Percentiles rank a stretch among this genome's conserved stretches.
Conservation (phyloP, 495 filamentous ascomycete genomes). For the Aspergillus nanangensis region DNA sequence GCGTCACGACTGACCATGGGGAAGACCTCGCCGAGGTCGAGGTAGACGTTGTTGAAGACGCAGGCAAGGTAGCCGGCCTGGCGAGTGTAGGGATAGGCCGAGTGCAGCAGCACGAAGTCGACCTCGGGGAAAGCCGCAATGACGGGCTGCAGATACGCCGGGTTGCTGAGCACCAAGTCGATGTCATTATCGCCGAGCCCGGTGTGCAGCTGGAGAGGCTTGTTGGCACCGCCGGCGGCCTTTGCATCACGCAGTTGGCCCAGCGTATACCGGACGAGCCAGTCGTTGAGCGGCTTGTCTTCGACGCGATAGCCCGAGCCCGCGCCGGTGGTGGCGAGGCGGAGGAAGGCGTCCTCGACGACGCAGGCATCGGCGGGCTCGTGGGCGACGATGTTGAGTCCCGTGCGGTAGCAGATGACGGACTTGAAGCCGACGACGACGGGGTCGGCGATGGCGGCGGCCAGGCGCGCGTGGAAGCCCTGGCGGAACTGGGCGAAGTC, state of each 20-base stretch:
- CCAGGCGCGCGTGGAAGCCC: conserved; percentile 46
- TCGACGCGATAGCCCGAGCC: conserved; percentile 50
- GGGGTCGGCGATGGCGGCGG: conserved; percentile 51
- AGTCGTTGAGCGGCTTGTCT: conserved; percentile 58
- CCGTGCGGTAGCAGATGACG: conserved; percentile 78
- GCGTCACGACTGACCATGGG: conserved; percentile 76
- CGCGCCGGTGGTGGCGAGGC: conserved; percentile 19
- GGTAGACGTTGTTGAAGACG: conserved; percentile 77
- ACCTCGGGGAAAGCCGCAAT: conserved; percentile 65
- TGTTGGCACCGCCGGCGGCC: conserved; percentile 31
- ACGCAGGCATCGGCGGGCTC: conserved; percentile 18
- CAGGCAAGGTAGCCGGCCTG: conserved; percentile 79
- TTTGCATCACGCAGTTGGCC: conserved; percentile 17
- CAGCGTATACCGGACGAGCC: conserved; percentile 55
- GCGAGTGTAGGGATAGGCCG: conserved; percentile 78
- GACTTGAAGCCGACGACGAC: conserved; percentile 83
- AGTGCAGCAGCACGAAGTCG: conserved; percentile 76
- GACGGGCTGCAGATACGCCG: conserved; percentile 70
- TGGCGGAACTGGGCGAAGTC: conserved; percentile 27
- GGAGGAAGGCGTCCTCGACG: conserved; percentile 28
- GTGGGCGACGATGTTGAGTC: conserved; percentile 47
- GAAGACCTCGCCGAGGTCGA: conserved; percentile 85
- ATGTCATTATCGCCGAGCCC: conserved; percentile 86
- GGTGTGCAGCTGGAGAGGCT: conserved; percentile 84
- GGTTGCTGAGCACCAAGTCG: conserved; percentile 62